Conservation (phyloP, 768 basidiomycete genomes). For the Leucosporidium scottii region DNA sequence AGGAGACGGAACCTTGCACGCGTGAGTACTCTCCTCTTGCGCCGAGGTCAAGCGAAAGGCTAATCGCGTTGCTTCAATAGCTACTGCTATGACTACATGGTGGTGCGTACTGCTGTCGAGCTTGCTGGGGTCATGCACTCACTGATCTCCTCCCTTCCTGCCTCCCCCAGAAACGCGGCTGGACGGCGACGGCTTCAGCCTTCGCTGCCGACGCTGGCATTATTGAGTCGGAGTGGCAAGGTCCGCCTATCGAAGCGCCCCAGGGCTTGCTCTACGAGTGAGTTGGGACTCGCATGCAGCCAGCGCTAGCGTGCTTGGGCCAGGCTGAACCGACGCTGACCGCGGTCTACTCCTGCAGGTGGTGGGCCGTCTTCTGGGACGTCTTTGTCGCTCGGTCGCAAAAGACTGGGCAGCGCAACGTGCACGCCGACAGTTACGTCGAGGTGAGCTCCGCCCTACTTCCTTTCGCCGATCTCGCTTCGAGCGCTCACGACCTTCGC, state of each 20-base stretch:
- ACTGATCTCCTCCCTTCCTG: background rate
- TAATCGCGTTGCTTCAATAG: background rate
- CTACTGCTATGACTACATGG: conserved; percentile 35
- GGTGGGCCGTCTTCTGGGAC: conserved; percentile 37
- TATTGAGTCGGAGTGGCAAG: conserved; percentile 25
- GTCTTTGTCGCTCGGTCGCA: conserved; percentile 31
- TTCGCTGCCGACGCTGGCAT: conserved; percentile 29
- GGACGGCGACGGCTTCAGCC: conserved; percentile 20
- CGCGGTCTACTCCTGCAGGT: conserved; percentile 4
- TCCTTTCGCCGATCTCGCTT: background rate
- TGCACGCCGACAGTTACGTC: conserved; percentile 25
- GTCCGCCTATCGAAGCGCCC: conserved; percentile 34
- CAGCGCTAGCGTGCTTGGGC: no score
- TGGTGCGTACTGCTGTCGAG: background rate
- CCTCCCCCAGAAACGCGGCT: conserved; percentile 28
- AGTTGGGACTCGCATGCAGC: background rate
- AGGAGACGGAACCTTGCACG: conserved; percentile 29
- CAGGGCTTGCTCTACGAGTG: conserved; percentile 35
- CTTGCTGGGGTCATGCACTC: background rate
- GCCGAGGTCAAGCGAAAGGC: background rate
- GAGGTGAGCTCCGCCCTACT: conserved; percentile 15
- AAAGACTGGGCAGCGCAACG: conserved; percentile 27
- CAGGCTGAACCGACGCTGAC: background rate
- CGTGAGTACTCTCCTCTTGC: conserved; percentile 10
- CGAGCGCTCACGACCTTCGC: background rate